Base-by-base conservation (phyloP, 208 protist genomes). In the Wallacemonas sp. region DNA sequence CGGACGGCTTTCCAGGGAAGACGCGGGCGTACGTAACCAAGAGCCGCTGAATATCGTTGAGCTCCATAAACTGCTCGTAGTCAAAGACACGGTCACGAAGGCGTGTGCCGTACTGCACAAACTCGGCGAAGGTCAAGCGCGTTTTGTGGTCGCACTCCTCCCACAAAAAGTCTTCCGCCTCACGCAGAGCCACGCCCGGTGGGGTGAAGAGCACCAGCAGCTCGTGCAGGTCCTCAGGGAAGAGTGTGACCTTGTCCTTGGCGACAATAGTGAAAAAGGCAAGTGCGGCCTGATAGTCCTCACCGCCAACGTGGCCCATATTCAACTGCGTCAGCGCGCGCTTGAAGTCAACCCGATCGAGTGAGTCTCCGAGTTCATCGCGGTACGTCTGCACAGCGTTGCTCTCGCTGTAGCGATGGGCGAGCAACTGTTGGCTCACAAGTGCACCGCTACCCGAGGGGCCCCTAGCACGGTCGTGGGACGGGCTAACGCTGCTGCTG, bases 101-200 rank as follows among this genome's bases (percentile, higher is more conserved):
- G 3, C 26, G 45, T 0, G 71, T 44, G 26, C 81, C 87, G 73
- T 85, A 88, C 17, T 30, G 21, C 17, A 91, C 42, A 50, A 91
- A 94, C 61, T 83, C 65, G 5, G 34, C 21, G 46, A 90, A 87
- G 2, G 61, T 72, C 0, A 94, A 75, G 17, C 50, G 52, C n/a
- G 65, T 71, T 48, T 80, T 80, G 33, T 67, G 53, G 6, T 83
- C 79, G 66, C 87, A 93, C 38, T 84, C 69, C 57, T 91, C 84
- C 57, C 61, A 69, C n/a, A 91, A 30, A 58, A 94, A 91, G 58
- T 90, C 83, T n/a, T 54, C 66, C 15, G 79, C 77, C 58, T 94
- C 87, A 32, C 72, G 74, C 13, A 68, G 34, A 0, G 76, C 52
- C 34, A 81, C 81, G 53, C 81, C 84, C 29, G 76, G 64, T 22